These are phyloP conservation scores for Pyrus pyrifolia DNA, from an alignment of 306 rosid species.

Conservation along the genomic window DNA sequence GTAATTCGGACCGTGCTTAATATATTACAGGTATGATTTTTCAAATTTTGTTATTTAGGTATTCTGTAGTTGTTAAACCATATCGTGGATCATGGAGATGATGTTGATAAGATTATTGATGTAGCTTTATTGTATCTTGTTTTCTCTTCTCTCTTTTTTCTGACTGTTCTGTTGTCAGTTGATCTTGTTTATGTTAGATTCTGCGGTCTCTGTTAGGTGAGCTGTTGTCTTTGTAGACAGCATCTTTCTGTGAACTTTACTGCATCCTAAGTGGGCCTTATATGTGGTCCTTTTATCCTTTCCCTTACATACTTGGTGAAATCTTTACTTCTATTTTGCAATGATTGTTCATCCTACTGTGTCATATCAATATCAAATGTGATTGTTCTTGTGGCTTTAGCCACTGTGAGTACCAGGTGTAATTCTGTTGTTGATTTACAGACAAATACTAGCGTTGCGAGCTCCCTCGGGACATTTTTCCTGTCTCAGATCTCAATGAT, in stretches of 20 bases:
- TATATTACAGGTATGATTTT: constrained; percentile 71
- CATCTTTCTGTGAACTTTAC: not conserved
- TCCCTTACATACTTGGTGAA: not conserved
- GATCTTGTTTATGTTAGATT: not conserved
- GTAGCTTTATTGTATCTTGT: not conserved
- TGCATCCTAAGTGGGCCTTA: not conserved
- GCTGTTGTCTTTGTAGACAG: not conserved
- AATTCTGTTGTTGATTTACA: constrained; percentile 27
- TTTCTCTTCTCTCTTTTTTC: not conserved
- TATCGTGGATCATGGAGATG: not conserved
- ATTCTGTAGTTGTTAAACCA: not conserved
- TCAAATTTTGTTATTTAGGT: not conserved
- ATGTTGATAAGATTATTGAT: not conserved
- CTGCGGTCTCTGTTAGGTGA: not conserved
- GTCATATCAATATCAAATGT: not conserved
- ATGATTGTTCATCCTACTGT: not conserved
- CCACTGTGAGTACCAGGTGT: not conserved
- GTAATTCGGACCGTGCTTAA: constrained; percentile 88
- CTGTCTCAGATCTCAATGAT: constrained; percentile 79
- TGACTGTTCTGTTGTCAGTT: not conserved
- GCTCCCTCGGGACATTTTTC: constrained; percentile 90
- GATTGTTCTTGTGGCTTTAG: not conserved
- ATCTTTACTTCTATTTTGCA: not conserved
- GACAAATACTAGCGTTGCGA: constrained; percentile 94
- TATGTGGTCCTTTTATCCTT: not conserved